A percentile compares a stretch with the other conserved stretches of the same genome.
These are phyloP conservation scores for Monosporascus cannonballus DNA, from an alignment of 2,329 filamentous ascomycete genomes.

Conservation along the genomic window DNA sequence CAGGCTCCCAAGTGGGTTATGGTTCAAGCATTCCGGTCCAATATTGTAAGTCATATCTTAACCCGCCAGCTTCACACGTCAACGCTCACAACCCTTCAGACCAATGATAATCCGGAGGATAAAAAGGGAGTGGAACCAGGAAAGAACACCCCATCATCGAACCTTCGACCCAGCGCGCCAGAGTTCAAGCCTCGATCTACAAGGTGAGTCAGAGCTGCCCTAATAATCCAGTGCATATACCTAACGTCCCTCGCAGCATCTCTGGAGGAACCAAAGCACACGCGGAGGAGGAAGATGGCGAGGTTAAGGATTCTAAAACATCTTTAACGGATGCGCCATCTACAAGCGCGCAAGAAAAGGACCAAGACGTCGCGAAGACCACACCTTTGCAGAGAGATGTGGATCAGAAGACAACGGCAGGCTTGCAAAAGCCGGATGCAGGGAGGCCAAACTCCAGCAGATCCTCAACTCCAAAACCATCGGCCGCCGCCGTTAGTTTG, in stretches of 20 bases:
- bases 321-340: constrained; percentile 8
- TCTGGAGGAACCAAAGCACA: constrained; percentile 25
- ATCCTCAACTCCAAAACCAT: constrained; percentile 18
- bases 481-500: constrained; percentile 10
- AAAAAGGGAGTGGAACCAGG: constrained; percentile 31
- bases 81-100: constrained; percentile 34
- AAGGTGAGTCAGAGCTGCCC: constrained; percentile 23
- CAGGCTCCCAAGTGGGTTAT: constrained; percentile 64
- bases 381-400: constrained; percentile 10
- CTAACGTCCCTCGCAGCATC: constrained; percentile 13
- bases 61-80: neutral
- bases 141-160: constrained; percentile 25
- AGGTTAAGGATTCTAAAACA: constrained; percentile 56
- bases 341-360: constrained; percentile 9
- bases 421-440: constrained; percentile 18
- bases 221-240: constrained; percentile 1
- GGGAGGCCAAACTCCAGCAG: constrained; percentile 12
- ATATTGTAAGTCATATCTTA: constrained; percentile 43
- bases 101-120: constrained; percentile 32
- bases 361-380: constrained; percentile 9
- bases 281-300: constrained; percentile 63
- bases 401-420: constrained; percentile 10
- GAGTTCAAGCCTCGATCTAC: constrained; percentile 55
- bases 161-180: constrained; percentile 51
- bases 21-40: constrained; percentile 66